Percentiles rank a stretch among this genome's conserved stretches.
phyloP scores from a whole-genome alignment of 1,139 yeast species.

The Schwanniomyces etchellsii region DNA sequence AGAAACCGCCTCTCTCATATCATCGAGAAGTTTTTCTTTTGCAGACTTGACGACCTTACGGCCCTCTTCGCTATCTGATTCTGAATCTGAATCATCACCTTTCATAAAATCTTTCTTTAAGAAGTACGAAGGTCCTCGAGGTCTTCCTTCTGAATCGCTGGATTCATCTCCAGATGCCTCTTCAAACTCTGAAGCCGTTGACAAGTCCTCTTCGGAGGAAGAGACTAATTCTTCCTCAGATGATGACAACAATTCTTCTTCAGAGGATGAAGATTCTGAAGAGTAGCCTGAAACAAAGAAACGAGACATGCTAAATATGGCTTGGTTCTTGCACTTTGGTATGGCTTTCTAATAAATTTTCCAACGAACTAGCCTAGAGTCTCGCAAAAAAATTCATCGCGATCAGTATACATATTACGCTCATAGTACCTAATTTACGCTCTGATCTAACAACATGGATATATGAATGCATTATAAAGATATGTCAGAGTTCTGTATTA shows the following conservation, averaged over 20 bases:
- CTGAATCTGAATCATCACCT: conserved; percentile 47
- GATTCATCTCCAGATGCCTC: conserved; percentile 30
- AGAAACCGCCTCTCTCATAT: conserved; percentile 64
- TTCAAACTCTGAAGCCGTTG: conserved; percentile 39
- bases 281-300: conserved; percentile 65
- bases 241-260: conserved; percentile 59
- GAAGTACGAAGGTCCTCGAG: conserved; percentile 53
- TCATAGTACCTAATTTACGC: conserved; percentile 3
- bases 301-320: conserved; percentile 51
- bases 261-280: conserved; percentile 64
- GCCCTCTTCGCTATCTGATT: conserved; percentile 59
- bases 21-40: conserved; percentile 87
- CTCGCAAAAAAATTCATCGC: conserved; percentile 8
- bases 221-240: conserved; percentile 18
- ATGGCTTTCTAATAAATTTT: conserved; percentile 8
- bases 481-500: conserved; percentile 12
- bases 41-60: conserved; percentile 89
- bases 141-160: conserved; percentile 36
- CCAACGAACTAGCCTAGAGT: too few relatives aligned
- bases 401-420: conserved; percentile 8
- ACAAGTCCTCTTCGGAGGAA: conserved; percentile 34
- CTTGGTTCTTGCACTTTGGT: conserved; percentile 4
- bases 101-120: conserved; percentile 50
- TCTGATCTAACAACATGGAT: too few relatives aligned
- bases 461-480: too few relatives aligned